phyloP scores from a whole-genome alignment of 768 basidiomycete genomes.

The Calocybe indica region DNA sequence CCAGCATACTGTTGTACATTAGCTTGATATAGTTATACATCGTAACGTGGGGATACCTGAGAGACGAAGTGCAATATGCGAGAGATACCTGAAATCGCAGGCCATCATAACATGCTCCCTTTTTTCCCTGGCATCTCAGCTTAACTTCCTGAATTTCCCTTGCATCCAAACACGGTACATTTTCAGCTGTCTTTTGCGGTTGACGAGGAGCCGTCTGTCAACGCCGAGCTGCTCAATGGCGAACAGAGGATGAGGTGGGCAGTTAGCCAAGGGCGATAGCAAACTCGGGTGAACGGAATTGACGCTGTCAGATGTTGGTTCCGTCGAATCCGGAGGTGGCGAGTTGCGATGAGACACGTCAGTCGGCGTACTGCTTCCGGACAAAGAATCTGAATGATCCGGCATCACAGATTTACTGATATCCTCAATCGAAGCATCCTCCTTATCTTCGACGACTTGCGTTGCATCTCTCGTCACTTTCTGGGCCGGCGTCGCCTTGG shows the following conservation, averaged over 20 bases:
- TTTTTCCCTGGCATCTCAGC: neutral
- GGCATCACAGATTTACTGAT: conserved; percentile 10
- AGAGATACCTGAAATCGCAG: neutral
- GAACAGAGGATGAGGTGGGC: conserved; percentile 60
- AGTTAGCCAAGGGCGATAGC: conserved; percentile 21
- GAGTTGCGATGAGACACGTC: conserved; percentile 5
- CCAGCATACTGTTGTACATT: neutral
- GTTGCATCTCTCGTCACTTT: conserved; percentile 23
- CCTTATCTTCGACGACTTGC: conserved; percentile 30
- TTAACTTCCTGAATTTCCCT: conserved; percentile 64
- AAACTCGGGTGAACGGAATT: conserved; percentile 30
- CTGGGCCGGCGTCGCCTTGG: conserved; percentile 28
- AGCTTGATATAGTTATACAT: neutral
- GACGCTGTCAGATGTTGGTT: neutral
- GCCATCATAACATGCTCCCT: neutral
- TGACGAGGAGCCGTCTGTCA: conserved; percentile 86
- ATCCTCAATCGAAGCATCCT: conserved; percentile 1
- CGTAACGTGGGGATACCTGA: too few relatives aligned
- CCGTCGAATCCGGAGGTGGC: neutral
- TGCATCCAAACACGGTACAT: conserved; percentile 99
- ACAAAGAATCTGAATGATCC: conserved; percentile 5
- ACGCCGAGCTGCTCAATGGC: conserved; percentile 80
- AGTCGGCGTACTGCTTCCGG: neutral
- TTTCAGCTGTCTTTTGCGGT: conserved; percentile 89
- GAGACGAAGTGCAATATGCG: too few relatives aligned